Evolutionary conservation across 2,329 filamentous ascomycete species (phyloP).

Genomic region (Trichoderma koningii): DNA sequence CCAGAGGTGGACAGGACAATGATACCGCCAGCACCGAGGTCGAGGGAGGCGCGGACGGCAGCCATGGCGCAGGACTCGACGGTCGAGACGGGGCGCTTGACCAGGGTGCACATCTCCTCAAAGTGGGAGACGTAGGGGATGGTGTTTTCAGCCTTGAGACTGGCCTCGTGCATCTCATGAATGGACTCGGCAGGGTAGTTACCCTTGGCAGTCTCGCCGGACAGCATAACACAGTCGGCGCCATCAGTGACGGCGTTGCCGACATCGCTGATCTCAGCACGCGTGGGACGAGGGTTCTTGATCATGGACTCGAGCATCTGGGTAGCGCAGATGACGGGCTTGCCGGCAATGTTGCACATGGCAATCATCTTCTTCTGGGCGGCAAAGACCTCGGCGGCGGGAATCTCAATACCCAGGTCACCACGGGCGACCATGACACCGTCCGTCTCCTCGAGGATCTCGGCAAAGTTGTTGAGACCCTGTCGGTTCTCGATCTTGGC

Average conservation of each 20-base stretch:
- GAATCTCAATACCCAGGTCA: conserved; percentile 95
- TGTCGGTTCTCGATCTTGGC: conserved; percentile 99
- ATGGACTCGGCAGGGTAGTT: conserved; percentile 91
- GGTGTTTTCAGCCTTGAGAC: conserved; percentile 92
- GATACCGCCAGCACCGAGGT: conserved; percentile 95
- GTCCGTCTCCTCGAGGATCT: conserved; percentile 94
- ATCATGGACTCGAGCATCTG: conserved; percentile 99
- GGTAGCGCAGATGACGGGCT: conserved; percentile 97
- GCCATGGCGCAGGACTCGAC: conserved; percentile 97
- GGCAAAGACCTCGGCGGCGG: conserved; percentile 96
- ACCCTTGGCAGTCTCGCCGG: conserved; percentile 98
- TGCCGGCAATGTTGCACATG: conserved; percentile 99
- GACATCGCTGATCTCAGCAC: conserved; percentile 97
- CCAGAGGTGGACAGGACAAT: conserved; percentile 95
- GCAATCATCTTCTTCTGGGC: conserved; percentile 99
- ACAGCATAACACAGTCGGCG: conserved; percentile 99
- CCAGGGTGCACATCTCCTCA: conserved; percentile 86
- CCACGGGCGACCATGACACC: conserved; percentile 99
- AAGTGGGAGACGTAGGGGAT: conserved; percentile 97
- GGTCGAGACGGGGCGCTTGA: conserved; percentile 80
- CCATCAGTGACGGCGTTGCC: conserved; percentile 97
- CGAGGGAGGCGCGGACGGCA: conserved; percentile 90
- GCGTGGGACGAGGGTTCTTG: conserved; percentile 97
- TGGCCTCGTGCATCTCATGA: conserved; percentile 97
- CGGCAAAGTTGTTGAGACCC: conserved; percentile 98